Percentiles rank a stretch among this genome's conserved stretches.
These are phyloP conservation scores for Mycena metata DNA, from an alignment of 768 basidiomycete genomes.

Conservation along the genomic window DNA sequence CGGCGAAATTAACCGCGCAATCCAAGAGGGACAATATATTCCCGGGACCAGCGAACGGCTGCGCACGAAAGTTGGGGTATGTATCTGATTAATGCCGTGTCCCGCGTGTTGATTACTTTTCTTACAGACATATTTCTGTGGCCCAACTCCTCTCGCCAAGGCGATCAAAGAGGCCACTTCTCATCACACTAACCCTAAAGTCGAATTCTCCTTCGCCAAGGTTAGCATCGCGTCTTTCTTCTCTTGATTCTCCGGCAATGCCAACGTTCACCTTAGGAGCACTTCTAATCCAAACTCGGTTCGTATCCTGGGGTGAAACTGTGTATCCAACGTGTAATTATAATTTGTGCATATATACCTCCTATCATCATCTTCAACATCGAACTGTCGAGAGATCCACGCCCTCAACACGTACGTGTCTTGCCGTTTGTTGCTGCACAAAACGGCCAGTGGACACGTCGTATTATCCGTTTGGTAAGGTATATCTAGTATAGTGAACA, in stretches of 20 bases:
- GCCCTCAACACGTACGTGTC: background rate
- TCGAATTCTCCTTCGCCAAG: conserved; percentile 89
- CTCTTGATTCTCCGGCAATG: background rate
- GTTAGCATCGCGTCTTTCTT: conserved; percentile 46
- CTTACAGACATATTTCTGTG: conserved; percentile 89
- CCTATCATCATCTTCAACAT: no score
- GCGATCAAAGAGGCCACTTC: conserved; percentile 80
- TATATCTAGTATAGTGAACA: no score
- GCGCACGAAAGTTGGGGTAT: conserved; percentile 86
- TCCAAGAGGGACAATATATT: conserved; percentile 86
- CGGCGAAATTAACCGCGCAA: conserved; percentile 76
- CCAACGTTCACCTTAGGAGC: conserved; percentile 26
- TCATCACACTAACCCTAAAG: conserved; percentile 63
- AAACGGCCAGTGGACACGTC: conserved; percentile 4
- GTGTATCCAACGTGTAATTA: no score
- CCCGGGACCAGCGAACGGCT: conserved; percentile 84
- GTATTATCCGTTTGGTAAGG: background rate
- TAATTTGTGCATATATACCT: no score
- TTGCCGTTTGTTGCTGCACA: background rate
- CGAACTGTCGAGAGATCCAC: no score
- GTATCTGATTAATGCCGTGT: conserved; percentile 44
- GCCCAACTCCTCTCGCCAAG: conserved; percentile 83
- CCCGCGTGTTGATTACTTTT: background rate
- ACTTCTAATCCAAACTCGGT: conserved; percentile 28
- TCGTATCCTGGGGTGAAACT: no score